phyloP scores from a whole-genome alignment of 140 eudicot species.

The Oenanthe javanica region DNA sequence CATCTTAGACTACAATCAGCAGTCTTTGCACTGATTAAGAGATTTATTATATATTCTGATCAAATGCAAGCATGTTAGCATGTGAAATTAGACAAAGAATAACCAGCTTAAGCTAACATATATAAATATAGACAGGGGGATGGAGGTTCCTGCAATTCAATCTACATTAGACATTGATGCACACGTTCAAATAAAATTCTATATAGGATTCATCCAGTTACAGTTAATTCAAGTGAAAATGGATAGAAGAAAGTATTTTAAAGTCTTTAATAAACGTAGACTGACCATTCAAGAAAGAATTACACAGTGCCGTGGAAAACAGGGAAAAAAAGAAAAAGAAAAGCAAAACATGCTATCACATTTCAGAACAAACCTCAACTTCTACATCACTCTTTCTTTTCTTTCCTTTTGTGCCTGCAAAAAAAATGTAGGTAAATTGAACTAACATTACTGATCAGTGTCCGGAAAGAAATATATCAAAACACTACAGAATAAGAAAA shows the following conservation, averaged over 20 bases:
- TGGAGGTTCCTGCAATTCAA: not conserved
- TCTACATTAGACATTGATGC: not conserved
- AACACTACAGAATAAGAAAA: not conserved
- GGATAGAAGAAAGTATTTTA: not conserved
- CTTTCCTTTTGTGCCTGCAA: constrained; percentile 71
- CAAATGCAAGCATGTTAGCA: not conserved
- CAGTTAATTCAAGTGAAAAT: not conserved
- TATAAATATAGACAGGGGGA: not conserved
- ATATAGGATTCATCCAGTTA: not conserved
- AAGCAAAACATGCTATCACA: constrained; percentile 6
- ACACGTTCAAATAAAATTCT: not conserved
- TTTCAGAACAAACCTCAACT: constrained; percentile 49
- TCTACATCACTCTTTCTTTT: constrained; percentile 69
- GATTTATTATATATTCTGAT: not conserved
- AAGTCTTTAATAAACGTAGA: not conserved
- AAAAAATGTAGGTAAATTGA: constrained; percentile 6
- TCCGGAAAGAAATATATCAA: not conserved
- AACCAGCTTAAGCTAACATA: not conserved
- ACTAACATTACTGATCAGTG: not conserved
- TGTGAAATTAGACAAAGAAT: not conserved
- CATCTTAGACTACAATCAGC: not conserved
- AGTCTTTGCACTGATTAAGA: not conserved
- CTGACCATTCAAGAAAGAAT: not conserved
- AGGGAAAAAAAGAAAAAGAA: not conserved
- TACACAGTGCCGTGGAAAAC: not conserved